These are phyloP conservation scores for Cystobasidium sp. DNA, from an alignment of 1,284 basidiomycete genomes.

Conservation along the genomic window DNA sequence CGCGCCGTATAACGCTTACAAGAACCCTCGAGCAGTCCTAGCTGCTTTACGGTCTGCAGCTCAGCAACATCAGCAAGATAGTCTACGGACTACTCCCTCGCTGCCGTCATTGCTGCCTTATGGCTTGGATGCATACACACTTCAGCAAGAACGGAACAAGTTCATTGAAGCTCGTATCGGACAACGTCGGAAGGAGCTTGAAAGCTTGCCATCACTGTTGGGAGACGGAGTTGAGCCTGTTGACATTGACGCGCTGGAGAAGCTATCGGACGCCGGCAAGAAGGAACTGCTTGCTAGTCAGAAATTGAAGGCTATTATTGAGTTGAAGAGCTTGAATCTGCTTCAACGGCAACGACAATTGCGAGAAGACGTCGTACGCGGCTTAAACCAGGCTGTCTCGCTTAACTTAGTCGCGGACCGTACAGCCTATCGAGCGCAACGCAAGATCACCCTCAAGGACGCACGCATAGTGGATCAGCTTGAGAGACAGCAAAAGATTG, in stretches of 20 bases:
- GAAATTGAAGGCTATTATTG: constrained; percentile 88
- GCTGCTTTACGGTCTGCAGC: constrained; percentile 57
- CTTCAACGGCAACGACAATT: constrained; percentile 87
- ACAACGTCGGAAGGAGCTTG: constrained; percentile 87
- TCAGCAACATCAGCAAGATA: constrained; percentile 37
- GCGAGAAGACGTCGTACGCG: constrained; percentile 83
- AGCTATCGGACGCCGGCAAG: constrained; percentile 61
- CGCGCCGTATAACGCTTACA: constrained; percentile 95
- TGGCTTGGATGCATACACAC: constrained; percentile 89
- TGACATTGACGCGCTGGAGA: constrained; percentile 62
- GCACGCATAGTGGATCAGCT: constrained; percentile 87
- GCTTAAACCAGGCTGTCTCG: constrained; percentile 85
- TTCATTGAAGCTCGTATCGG: constrained; percentile 87
- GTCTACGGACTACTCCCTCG: constrained; percentile 57
- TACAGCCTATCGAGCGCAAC: constrained; percentile 82
- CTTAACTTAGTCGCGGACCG: constrained; percentile 79
- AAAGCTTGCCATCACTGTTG: constrained; percentile 73
- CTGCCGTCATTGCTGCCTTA: constrained; percentile 87
- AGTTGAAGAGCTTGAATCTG: constrained; percentile 89
- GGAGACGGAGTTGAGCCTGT: constrained; percentile 70
- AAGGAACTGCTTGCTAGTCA: constrained; percentile 55
- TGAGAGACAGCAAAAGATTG: constrained; percentile 87
- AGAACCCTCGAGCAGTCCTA: constrained; percentile 73
- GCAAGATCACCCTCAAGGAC: constrained; percentile 87
- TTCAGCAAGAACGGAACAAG: constrained; percentile 88